Conservation (phyloP, 176 grass and related monocot genomes). For the Pontederia paniculata region DNA sequence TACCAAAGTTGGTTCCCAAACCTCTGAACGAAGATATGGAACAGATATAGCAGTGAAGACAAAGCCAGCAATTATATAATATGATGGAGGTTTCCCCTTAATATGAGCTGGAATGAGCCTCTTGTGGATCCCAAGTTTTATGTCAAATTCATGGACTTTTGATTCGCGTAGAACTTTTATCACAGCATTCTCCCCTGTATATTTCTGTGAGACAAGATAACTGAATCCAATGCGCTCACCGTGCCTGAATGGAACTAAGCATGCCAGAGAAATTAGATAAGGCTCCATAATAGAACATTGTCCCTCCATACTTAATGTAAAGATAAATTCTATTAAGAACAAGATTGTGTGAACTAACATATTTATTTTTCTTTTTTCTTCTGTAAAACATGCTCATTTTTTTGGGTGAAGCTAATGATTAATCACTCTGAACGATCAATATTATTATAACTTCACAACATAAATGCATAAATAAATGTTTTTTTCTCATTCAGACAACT, state of each 20-base stretch:
- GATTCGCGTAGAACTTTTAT: constrained; percentile 67
- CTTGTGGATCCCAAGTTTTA: constrained; percentile 85
- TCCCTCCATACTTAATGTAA: no score
- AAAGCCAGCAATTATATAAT: constrained; percentile 98
- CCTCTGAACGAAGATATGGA: constrained; percentile 97
- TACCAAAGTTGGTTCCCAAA: constrained; percentile 9
- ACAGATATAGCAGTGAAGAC: constrained; percentile 78
- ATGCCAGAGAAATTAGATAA: constrained; percentile 14
- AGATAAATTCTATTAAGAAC: no score
- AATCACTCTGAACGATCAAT: no score
- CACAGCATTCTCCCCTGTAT: constrained; percentile 78
- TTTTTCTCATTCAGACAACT: no score
- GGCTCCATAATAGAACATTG: background rate
- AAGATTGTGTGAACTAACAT: no score
- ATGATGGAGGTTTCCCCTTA: constrained; percentile 78
- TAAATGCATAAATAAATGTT: no score
- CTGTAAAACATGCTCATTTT: no score
- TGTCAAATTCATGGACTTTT: constrained; percentile 66
- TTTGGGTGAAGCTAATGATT: no score
- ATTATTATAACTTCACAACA: no score
- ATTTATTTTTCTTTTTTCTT: no score
- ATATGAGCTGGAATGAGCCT: constrained; percentile 88
- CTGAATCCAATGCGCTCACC: constrained; percentile 97
- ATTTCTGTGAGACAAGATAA: constrained; percentile 97
- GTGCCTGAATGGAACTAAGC: constrained; percentile 93